Conservation (phyloP, 2,329 filamentous ascomycete species). For the Neophaeococcomyces aloes region DNA sequence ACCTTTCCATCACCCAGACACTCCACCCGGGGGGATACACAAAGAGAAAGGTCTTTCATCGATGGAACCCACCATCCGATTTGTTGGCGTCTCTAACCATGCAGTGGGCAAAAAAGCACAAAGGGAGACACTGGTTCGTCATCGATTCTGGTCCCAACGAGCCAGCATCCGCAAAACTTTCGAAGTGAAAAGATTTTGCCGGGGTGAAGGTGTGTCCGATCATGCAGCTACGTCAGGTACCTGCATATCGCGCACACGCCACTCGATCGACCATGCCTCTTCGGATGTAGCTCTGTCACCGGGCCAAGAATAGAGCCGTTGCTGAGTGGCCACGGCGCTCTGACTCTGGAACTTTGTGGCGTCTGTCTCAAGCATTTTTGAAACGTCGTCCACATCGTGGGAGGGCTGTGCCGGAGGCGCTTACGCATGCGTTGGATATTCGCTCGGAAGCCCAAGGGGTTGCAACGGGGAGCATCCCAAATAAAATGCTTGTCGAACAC, state of each 20-base stretch:
- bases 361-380: too few relatives aligned
- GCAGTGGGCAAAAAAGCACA: too few relatives aligned
- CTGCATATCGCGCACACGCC: neutral
- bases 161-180: neutral
- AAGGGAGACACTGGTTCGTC: neutral
- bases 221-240: constrained; percentile 4
- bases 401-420: too few relatives aligned
- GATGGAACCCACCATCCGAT: neutral
- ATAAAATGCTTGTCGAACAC: too few relatives aligned
- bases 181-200: neutral
- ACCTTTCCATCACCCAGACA: neutral
- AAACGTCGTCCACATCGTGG: too few relatives aligned
- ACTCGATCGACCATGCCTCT: neutral
- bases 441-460: too few relatives aligned
- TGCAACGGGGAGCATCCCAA: too few relatives aligned
- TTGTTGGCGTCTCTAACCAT: neutral
- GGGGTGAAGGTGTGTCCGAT: neutral
- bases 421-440: neutral
- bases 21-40: neutral
- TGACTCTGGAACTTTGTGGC: too few relatives aligned
- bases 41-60: neutral
- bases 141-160: constrained; percentile 1
- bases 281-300: too few relatives aligned
- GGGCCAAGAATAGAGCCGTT: too few relatives aligned
- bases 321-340: too few relatives aligned